These are phyloP conservation scores for Talaromyces ruber DNA, from an alignment of 495 filamentous ascomycete species.

Conservation along the genomic window DNA sequence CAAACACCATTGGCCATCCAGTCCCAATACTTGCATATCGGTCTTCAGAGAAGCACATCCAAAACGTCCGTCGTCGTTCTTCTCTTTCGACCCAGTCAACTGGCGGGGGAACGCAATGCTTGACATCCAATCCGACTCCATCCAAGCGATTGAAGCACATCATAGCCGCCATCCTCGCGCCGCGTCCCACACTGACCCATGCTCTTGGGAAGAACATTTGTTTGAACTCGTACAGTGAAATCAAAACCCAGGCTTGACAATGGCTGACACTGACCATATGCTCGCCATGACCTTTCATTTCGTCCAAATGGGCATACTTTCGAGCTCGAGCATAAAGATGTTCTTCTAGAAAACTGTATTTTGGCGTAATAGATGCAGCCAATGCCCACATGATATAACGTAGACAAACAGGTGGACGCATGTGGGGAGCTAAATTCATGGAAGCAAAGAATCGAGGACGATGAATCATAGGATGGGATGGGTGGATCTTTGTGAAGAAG, in stretches of 20 bases:
- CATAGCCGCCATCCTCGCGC: conserved; percentile 74
- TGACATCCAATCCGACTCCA: conserved; percentile 79
- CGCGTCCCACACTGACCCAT: conserved; percentile 84
- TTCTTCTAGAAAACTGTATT: conserved; percentile 64
- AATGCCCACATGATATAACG: conserved; percentile 93
- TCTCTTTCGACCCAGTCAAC: conserved; percentile 91
- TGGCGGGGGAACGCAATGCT: conserved; percentile 77
- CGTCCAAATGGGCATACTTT: conserved; percentile 83
- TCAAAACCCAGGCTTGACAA: conserved; percentile 73
- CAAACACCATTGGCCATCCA: conserved; percentile 91
- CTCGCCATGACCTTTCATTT: conserved; percentile 91
- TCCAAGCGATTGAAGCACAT: conserved; percentile 88
- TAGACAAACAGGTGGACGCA: conserved; percentile 79
- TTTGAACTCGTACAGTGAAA: conserved; percentile 85
- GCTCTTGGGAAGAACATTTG: conserved; percentile 97
- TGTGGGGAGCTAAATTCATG: conserved; percentile 74
- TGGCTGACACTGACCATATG: conserved; percentile 72
- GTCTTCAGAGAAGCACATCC: conserved; percentile 85
- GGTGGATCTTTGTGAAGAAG: conserved; percentile 87
- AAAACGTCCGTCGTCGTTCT: conserved; percentile 86
- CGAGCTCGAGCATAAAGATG: conserved; percentile 82
- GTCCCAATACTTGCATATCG: conserved; percentile 95
- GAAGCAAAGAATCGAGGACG: conserved; percentile 75
- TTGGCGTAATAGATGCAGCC: conserved; percentile 74
- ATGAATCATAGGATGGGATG: conserved; percentile 80